Base-by-base conservation (phyloP, 139 green algal genomes). In the Chlamydomonas sphaeroides region DNA sequence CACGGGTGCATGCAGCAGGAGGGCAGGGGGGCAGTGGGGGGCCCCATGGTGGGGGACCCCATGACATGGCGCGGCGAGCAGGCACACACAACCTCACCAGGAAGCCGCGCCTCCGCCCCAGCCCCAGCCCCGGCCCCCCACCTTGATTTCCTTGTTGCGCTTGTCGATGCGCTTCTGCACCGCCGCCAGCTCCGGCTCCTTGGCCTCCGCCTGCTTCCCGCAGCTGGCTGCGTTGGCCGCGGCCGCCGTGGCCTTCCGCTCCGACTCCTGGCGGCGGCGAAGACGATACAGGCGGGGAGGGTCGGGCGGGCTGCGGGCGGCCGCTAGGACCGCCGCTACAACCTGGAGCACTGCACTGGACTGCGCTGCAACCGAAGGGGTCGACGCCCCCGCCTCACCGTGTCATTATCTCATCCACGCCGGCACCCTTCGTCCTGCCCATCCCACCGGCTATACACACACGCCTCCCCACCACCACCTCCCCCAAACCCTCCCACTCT, bases 101-200 rank as follows among this genome's bases (percentile, higher is more conserved):
- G 6, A 30, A 32, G 8, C 25, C 20, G 7, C 35, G 10, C 23
- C 33, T 28, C 20, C 35, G 3, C 63, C 5, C 63, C 25, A 11
- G 15, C 23, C 21, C 23, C 53, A 28, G 2, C 36, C 65, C 3
- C 26, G 30, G 28, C 42, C 36, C 1, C 61, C 26, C 72, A 65
- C 78, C 35, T 91, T 65, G 33, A 95, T 86, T 68, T 90, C 66
- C 1, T 35, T 48, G 20, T 84, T 56, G 51, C 85, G 74, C 59
- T 86, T 68, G 0, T 74, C 79, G 28, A 98, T 83, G 21, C 72
- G 80, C 28, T 85, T 45, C 32, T 88, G 33, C 67, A 94, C 69
- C 57, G 85, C 78, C 18, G 78, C 76, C 33, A 87, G 17, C 53
- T 88, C 65, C 1, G 86, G 86, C 35, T 68, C 63, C 51, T 88